phyloP scores from a whole-genome alignment of 345 rosid species.

The Brassica incana region DNA sequence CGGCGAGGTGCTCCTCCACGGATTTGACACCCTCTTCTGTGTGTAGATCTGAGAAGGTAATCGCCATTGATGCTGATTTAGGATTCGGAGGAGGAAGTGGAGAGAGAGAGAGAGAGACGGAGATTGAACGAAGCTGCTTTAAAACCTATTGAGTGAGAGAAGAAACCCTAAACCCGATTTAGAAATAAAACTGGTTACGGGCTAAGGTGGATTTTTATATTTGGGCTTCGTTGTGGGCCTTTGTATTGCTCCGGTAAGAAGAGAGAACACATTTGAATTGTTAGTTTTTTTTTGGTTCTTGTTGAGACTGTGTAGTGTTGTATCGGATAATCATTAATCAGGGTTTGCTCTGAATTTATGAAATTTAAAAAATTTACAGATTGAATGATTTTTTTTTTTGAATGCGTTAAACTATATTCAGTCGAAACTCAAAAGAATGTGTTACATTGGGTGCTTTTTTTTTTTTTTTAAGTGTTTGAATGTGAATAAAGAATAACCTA shows the following conservation, averaged over 20 bases:
- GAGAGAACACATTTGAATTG: no score
- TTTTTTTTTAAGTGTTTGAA: no score
- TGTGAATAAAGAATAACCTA: no score
- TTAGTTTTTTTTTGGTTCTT: no score
- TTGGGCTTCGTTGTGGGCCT: slow-evolving; percentile 2
- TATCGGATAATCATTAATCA: no score
- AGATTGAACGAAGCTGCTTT: slow-evolving; percentile 13
- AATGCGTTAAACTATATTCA: no score
- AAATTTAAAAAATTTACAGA: no score
- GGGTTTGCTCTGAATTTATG: no score
- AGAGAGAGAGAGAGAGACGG: background rate
- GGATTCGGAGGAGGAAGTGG: background rate
- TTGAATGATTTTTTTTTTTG: no score
- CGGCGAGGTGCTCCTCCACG: slow-evolving; percentile 67
- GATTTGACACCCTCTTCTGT: slow-evolving; percentile 69
- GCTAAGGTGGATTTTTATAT: background rate
- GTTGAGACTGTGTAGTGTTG: no score
- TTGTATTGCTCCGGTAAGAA: background rate
- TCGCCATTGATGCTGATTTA: slow-evolving; percentile 52
- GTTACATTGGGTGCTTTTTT: no score
- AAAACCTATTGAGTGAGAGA: slow-evolving; percentile 11
- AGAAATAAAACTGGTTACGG: background rate
- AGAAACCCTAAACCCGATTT: slow-evolving; percentile 29
- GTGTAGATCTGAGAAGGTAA: slow-evolving; percentile 53
- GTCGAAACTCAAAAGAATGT: no score